phyloP scores from a whole-genome alignment of 2,329 filamentous ascomycete species.

The Thelonectria blattea region DNA sequence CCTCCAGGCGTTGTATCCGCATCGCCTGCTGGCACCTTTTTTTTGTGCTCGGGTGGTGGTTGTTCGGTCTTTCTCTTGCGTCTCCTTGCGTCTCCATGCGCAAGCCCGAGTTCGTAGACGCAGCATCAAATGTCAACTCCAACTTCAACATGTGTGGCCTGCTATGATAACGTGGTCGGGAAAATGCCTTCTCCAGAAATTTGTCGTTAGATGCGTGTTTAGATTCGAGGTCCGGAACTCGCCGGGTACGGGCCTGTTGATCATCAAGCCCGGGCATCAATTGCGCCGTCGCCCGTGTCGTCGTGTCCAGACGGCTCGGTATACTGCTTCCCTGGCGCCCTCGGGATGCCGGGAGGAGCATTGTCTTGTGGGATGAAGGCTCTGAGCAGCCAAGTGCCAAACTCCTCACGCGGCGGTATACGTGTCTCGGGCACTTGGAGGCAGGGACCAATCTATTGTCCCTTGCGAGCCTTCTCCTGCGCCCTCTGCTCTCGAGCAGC shows the following conservation, averaged over 20 bases:
- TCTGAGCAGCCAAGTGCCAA: slow-evolving; percentile 24
- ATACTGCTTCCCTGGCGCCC: not conserved
- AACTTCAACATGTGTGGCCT: slow-evolving; percentile 38
- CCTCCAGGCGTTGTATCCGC: slow-evolving; percentile 34
- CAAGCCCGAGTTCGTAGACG: slow-evolving; percentile 30
- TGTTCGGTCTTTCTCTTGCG: slow-evolving; percentile 17
- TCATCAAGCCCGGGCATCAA: slow-evolving; percentile 12
- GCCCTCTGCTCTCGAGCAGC: slow-evolving; percentile 84
- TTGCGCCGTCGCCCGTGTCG: slow-evolving; percentile 20
- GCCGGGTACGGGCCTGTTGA: slow-evolving; percentile 14
- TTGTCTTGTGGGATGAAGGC: slow-evolving; percentile 28
- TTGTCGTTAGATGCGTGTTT: slow-evolving; percentile 35
- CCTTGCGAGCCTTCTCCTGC: slow-evolving; percentile 81
- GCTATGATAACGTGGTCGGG: slow-evolving; percentile 33
- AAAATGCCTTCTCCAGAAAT: slow-evolving; percentile 35
- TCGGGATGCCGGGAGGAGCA: slow-evolving; percentile 5
- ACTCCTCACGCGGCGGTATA: slow-evolving; percentile 2
- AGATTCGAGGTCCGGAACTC: slow-evolving; percentile 29
- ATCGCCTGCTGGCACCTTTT: slow-evolving; percentile 35
- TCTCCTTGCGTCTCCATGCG: slow-evolving; percentile 30
- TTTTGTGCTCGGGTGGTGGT: slow-evolving; percentile 22
- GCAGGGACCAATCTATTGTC: slow-evolving; percentile 37
- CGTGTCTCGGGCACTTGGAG: not conserved
- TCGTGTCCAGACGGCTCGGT: slow-evolving; percentile 20
- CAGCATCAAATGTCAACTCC: slow-evolving; percentile 32